A percentile compares a stretch with the other conserved stretches of the same genome.
Evolutionary conservation across 179 eudicot species (phyloP).

Genomic region (Beta corolliflora): DNA sequence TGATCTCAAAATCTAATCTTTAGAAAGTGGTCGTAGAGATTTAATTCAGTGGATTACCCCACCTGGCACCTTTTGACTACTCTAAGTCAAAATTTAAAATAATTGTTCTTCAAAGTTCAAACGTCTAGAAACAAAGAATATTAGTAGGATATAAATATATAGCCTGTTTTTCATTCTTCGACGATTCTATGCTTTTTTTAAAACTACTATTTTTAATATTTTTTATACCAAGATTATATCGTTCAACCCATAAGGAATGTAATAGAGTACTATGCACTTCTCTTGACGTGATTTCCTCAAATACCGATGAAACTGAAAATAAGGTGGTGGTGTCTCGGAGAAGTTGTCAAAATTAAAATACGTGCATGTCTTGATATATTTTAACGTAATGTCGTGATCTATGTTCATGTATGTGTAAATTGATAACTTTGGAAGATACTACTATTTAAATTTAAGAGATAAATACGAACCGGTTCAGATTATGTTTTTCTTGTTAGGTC

Average conservation of each 20-base stretch:
- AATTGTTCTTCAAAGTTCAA: not conserved
- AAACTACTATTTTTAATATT: too few species aligned
- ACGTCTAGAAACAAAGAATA: slow-evolving; percentile 14
- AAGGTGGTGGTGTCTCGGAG: not conserved
- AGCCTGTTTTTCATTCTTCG: too few species aligned
- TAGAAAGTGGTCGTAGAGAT: too few species aligned
- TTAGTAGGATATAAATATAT: not conserved
- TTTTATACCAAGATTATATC: too few species aligned
- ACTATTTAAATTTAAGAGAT: not conserved
- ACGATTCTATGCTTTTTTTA: too few species aligned
- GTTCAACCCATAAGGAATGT: not conserved
- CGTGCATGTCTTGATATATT: slow-evolving; percentile 1
- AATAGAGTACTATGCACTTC: not conserved
- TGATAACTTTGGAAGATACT: not conserved
- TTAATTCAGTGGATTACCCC: not conserved
- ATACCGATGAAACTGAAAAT: not conserved
- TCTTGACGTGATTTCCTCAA: slow-evolving; percentile 5
- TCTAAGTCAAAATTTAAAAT: not conserved
- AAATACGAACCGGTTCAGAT: not conserved
- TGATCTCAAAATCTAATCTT: not conserved
- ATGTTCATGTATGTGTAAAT: not conserved
- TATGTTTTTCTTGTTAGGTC: not conserved
- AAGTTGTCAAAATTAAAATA: not conserved
- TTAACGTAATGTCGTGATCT: not conserved
- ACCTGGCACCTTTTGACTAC: not conserved